Percentiles rank a stretch among this genome's conserved stretches.
These are phyloP conservation scores for Parathielavia hyrcaniae DNA, from an alignment of 495 filamentous ascomycete genomes.

Conservation along the genomic window DNA sequence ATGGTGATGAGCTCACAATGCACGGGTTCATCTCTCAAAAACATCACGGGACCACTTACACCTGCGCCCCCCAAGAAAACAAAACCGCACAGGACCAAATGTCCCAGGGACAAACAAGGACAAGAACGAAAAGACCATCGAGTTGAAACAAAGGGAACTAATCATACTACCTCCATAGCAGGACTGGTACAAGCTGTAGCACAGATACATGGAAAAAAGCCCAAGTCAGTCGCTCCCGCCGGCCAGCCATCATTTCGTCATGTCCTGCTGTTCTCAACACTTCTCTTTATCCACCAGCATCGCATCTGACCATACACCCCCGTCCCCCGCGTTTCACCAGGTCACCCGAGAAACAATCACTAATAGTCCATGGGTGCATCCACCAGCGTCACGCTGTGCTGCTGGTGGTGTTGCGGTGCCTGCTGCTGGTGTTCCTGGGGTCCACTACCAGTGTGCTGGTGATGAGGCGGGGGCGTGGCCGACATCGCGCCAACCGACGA, in stretches of 20 bases:
- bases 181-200: constrained; percentile 14
- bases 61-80: not conserved
- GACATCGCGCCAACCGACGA: constrained; percentile 13
- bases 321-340: not conserved
- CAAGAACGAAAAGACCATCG: not conserved
- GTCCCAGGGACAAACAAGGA: not conserved
- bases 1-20: no score
- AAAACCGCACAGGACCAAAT: not conserved
- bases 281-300: not conserved
- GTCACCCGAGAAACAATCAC: constrained; percentile 9
- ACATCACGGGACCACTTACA: no score
- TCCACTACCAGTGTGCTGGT: constrained; percentile 8
- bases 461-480: constrained; percentile 8
- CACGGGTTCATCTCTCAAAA: no score
- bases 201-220: constrained; percentile 8
- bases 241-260: constrained; percentile 1
- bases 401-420: constrained; percentile 7
- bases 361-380: constrained; percentile 38
- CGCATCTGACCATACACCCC: not conserved
- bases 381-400: constrained; percentile 29
- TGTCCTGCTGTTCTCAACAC: not conserved
- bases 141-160: not conserved
- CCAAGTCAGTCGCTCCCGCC: constrained; percentile 9
- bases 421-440: not conserved
- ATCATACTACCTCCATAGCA: not conserved